Conservation (phyloP, 1,139 yeast species). For the Hansenula sp. region DNA sequence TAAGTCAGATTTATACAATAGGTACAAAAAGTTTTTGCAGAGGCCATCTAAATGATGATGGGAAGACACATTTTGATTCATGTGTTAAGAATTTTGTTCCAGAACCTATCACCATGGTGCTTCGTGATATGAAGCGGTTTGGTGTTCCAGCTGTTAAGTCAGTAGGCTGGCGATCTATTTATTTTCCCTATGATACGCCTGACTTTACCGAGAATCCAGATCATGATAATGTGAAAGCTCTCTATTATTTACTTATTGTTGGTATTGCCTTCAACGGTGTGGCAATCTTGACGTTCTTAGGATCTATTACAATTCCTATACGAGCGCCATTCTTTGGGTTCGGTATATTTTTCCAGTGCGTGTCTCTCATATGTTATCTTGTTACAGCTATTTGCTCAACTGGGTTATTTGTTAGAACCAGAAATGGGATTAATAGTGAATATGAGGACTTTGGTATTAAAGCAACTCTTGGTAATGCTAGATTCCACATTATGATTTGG, state of each 20-base stretch:
- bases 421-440: background rate
- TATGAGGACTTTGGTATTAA: background rate
- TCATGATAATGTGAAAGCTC: background rate
- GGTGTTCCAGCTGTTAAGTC: background rate
- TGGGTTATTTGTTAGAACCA: background rate
- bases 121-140: background rate
- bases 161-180: background rate
- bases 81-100: background rate
- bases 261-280: background rate
- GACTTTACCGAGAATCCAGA: background rate
- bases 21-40: constrained; percentile 1
- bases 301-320: background rate
- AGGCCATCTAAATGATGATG: background rate
- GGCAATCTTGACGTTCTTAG: background rate
- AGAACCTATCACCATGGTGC: background rate
- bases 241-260: background rate
- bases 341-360: too few species aligned
- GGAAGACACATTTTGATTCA: background rate
- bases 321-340: too few species aligned
- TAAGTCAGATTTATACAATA: background rate
- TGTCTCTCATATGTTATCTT: too few species aligned
- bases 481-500: background rate
- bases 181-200: background rate
- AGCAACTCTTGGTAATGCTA: background rate
- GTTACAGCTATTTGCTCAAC: background rate